Conservation (phyloP, 345 rosid genomes). For the Eucalyptus lansdowneana region DNA sequence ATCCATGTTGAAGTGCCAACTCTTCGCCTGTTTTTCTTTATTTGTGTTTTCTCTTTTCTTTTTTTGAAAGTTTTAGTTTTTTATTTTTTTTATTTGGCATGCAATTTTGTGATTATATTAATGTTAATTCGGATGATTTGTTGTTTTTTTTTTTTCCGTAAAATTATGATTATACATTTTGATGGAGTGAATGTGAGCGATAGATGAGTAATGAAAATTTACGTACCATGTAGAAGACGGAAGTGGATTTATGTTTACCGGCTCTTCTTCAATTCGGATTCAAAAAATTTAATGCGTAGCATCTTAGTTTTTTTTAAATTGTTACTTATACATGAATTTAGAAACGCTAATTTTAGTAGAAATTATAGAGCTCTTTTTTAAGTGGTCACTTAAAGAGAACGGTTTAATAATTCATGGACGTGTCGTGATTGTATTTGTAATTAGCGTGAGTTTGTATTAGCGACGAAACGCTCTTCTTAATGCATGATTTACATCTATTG, state of each 20-base stretch:
- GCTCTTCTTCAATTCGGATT: not conserved
- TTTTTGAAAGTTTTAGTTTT: too few relatives aligned
- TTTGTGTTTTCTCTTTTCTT: too few relatives aligned
- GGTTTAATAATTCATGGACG: not conserved
- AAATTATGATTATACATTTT: not conserved
- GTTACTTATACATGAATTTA: not conserved
- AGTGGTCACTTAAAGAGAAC: not conserved
- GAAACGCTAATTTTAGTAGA: not conserved
- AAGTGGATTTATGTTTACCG: not conserved
- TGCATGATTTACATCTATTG: too few relatives aligned
- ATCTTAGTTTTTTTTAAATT: not conserved
- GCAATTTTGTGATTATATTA: not conserved
- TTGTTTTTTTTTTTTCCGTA: accelerated
- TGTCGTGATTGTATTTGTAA: not conserved
- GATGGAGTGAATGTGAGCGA: not conserved
- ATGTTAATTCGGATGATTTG: not conserved
- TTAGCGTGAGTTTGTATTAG: not conserved
- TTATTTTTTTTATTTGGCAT: too few relatives aligned
- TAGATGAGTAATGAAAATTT: not conserved
- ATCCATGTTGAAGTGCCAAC: not conserved
- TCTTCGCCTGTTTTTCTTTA: not conserved
- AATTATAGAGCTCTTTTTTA: not conserved
- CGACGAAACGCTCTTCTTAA: not conserved
- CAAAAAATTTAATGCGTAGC: not conserved
- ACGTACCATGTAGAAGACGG: not conserved